phyloP scores from a whole-genome alignment of 164 flowering plant species.

The Cinnamomum micranthum region DNA sequence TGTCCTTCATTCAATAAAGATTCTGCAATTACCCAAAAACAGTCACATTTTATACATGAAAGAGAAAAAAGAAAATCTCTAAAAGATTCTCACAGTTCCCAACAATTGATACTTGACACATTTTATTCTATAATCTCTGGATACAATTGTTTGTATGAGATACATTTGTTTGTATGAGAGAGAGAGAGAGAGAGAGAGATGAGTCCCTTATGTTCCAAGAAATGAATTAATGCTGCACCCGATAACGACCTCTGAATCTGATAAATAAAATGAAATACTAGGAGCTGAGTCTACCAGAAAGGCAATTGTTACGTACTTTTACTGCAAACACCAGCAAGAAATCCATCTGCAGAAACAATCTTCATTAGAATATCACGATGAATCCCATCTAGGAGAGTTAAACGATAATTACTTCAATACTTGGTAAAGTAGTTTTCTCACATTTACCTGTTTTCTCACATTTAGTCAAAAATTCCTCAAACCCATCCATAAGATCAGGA shows the following conservation, averaged over 20 bases:
- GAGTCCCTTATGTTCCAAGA: neutral
- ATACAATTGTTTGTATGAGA: neutral
- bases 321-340: constrained; percentile 60
- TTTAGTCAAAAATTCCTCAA: constrained; percentile 57
- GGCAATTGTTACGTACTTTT: constrained; percentile 47
- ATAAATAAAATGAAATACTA: no score
- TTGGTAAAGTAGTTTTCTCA: neutral
- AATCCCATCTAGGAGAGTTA: neutral
- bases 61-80: neutral
- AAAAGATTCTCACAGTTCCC: neutral
- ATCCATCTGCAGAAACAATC: constrained; percentile 57
- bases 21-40: constrained; percentile 31
- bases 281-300: no score
- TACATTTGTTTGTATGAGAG: no score
- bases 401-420: neutral
- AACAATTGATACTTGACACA: neutral
- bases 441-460: constrained; percentile 68
- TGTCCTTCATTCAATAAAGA: constrained; percentile 51
- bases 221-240: neutral
- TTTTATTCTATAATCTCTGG: neutral
- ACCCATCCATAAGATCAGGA: constrained; percentile 79
- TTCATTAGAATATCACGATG: constrained; percentile 18
- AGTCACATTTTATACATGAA: neutral
- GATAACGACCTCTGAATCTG: neutral
- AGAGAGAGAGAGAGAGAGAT: no score